Evolutionary conservation across 78 protist genomes (phyloP).

Genomic region (slime mould (Dictyostelium discoideum)): dicty_2.7 NC_007091.3:4811001-4811500

Average conservation of each 20-base stretch:
- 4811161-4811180: neutral
- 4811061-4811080: neutral
- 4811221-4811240: neutral
- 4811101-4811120: neutral
- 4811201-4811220: neutral
- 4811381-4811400: neutral
- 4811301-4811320: no score
- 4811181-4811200: neutral
- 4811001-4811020: neutral
- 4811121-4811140: neutral
- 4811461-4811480: no score
- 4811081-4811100: neutral
- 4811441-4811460: neutral
- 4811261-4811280: neutral
- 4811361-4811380: neutral
- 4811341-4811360: neutral
- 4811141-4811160: neutral
- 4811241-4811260: neutral
- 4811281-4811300: no score
- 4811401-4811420: neutral
- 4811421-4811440: neutral
- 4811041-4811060: neutral
- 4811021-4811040: neutral
- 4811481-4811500: neutral
- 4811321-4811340: neutral